Evolutionary conservation across 176 grass and related monocot genomes (phyloP).

Genomic region (Calamus simplicifolius): DNA sequence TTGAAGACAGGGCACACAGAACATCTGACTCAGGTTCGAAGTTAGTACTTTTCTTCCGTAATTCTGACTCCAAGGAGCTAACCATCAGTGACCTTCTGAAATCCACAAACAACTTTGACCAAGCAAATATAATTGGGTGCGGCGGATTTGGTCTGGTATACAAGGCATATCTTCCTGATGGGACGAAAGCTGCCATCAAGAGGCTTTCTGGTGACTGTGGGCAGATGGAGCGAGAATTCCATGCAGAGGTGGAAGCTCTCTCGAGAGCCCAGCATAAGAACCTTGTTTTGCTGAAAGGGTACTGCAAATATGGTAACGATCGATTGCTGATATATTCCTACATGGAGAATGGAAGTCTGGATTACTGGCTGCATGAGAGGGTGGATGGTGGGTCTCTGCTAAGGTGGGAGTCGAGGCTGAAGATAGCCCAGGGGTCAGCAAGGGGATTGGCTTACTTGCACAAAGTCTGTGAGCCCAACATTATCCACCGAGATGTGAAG

Average conservation of each 20-base stretch:
- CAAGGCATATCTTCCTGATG: slow-evolving; percentile 89
- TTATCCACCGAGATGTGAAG: slow-evolving; percentile 89
- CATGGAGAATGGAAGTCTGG: slow-evolving; percentile 91
- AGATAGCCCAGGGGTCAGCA: slow-evolving; percentile 83
- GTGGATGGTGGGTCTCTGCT: slow-evolving; percentile 54
- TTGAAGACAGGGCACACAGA: slow-evolving; percentile 25
- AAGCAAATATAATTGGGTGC: slow-evolving; percentile 92
- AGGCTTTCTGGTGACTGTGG: slow-evolving; percentile 87
- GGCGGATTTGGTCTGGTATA: slow-evolving; percentile 93
- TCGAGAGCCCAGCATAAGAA: slow-evolving; percentile 86
- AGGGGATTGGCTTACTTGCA: slow-evolving; percentile 85
- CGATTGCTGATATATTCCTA: slow-evolving; percentile 86
- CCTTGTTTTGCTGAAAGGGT: slow-evolving; percentile 76
- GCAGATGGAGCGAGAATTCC: slow-evolving; percentile 98
- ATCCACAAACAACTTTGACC: slow-evolving; percentile 94
- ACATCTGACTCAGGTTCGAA: slow-evolving; percentile 52
- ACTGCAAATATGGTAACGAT: slow-evolving; percentile 77
- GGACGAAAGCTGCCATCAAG: slow-evolving; percentile 84
- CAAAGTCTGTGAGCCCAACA: slow-evolving; percentile 83
- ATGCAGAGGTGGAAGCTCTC: slow-evolving; percentile 79
- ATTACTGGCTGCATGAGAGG: slow-evolving; percentile 92
- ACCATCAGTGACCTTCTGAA: slow-evolving; percentile 69
- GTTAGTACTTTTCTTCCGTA: slow-evolving; percentile 75
- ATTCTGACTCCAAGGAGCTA: slow-evolving; percentile 62
- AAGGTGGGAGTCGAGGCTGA: slow-evolving; percentile 74